These are phyloP conservation scores for Calonectria pauciramosa DNA, from an alignment of 2,329 filamentous ascomycete species.

Conservation along the genomic window DNA sequence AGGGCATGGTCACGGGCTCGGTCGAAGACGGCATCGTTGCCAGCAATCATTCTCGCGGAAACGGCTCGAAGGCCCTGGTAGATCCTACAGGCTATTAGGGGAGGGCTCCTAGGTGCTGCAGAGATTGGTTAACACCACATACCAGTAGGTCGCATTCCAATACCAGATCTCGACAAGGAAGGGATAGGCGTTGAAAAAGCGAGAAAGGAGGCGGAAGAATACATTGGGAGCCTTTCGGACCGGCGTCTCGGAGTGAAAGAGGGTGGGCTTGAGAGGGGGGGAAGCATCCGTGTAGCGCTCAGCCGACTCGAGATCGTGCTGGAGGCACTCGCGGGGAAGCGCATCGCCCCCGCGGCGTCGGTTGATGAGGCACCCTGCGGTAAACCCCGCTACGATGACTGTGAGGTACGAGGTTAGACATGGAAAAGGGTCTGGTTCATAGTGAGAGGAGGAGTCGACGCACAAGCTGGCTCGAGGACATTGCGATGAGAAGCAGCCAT, in stretches of 20 bases:
- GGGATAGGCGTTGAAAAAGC: constrained; percentile 49
- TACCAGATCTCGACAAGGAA: constrained; percentile 54
- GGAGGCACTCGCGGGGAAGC: constrained; percentile 2
- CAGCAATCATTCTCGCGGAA: constrained; percentile 56
- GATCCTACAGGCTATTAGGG: constrained; percentile 43
- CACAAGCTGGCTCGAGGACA: constrained; percentile 30
- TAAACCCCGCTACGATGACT: constrained; percentile 43
- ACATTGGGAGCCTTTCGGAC: constrained; percentile 38
- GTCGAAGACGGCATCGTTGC: constrained; percentile 54
- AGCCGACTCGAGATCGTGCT: constrained; percentile 36
- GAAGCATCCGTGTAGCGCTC: constrained; percentile 35
- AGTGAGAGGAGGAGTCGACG: background rate
- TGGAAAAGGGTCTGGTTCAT: background rate
- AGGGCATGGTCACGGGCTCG: constrained; percentile 56
- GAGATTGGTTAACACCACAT: background rate
- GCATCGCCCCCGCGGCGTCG: constrained; percentile 27
- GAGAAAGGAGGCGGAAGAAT: constrained; percentile 44
- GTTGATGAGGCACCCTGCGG: constrained; percentile 43
- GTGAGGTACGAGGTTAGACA: background rate
- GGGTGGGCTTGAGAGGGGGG: constrained; percentile 36
- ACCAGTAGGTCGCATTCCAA: constrained; percentile 54
- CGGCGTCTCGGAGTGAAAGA: constrained; percentile 29
- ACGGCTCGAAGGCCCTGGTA: constrained; percentile 60
- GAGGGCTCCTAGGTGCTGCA: background rate
- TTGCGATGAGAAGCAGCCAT: constrained; percentile 23